These are phyloP conservation scores for Aspergillus calidoustus DNA, from an alignment of 2,329 filamentous ascomycete genomes.

Conservation along the genomic window DNA sequence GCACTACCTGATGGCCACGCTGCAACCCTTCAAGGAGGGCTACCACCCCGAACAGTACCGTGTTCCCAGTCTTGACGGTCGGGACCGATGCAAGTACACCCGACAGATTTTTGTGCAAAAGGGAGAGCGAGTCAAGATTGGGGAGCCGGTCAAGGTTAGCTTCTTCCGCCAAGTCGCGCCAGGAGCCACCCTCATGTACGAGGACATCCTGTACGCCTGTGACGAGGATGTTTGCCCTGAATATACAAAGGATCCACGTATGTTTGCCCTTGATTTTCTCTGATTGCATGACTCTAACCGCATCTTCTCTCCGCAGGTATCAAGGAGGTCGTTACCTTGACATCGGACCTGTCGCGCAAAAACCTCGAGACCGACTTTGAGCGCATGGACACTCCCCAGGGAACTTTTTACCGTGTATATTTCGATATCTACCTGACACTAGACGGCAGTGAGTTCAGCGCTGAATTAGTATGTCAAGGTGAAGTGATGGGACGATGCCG, in stretches of 20 bases:
- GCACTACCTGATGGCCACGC: constrained; percentile 98
- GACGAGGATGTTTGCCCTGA: constrained; percentile 98
- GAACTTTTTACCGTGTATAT: constrained; percentile 84
- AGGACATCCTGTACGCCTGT: constrained; percentile 96
- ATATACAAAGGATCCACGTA: constrained; percentile 98
- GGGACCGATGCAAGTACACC: constrained; percentile 98
- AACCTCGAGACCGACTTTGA: constrained; percentile 99
- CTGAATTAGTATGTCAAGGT: constrained; percentile 97
- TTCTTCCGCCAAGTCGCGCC: constrained; percentile 98
- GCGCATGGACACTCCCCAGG: constrained; percentile 97
- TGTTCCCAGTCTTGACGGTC: constrained; percentile 93
- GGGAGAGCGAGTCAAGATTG: constrained; percentile 98
- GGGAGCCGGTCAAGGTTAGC: constrained; percentile 96
- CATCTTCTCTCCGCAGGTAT: constrained; percentile 66
- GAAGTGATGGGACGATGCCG: constrained; percentile 98
- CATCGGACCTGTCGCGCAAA: constrained; percentile 94
- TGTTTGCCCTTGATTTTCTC: constrained; percentile 51
- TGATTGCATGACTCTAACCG: not conserved
- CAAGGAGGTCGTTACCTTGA: constrained; percentile 98
- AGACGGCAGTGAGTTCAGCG: constrained; percentile 96
- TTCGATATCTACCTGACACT: constrained; percentile 83
- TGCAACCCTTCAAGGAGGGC: constrained; percentile 98
- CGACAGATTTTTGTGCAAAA: constrained; percentile 98
- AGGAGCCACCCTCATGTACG: constrained; percentile 97
- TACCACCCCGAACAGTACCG: constrained; percentile 98